Evolutionary conservation across 2,329 filamentous ascomycete genomes (phyloP), one percentile per base, ranked within the genome.

Genomic region (Fusarium fracticaudum): DNA sequence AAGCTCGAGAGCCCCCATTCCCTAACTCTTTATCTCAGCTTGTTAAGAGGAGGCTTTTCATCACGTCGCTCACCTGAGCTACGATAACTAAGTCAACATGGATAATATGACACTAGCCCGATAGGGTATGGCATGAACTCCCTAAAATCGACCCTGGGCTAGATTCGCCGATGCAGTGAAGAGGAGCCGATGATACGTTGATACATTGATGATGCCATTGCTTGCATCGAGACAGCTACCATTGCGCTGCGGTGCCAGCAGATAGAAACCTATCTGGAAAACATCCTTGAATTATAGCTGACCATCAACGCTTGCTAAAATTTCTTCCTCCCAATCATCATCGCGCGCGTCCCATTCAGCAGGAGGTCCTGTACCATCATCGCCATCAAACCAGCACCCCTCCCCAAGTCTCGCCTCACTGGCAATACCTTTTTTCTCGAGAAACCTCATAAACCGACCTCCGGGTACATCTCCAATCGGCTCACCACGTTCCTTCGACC

Each of bases 321-420:
- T 9, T 14, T 64, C 54, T n/a, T 60, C 26, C 17, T 24, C 54
- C n/a, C n/a, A 20, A 11, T 33, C 17, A 3, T 41, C 31, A 29
- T 41, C 11, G 15, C 5, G 8, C 6, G 6, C 7, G 5, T 60
- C 33, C 41, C 41, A 64, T 22, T 64, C 14, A 10, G 18, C 33
- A 10, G 14, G 13, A 5, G 24, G 8, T 44, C 26, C 29, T 6
- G 9, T 15, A 10, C 61, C 61, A n/a, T 35, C n/a, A 4, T n/a
- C 26, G 6, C 31, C 24, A 24, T 48, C 11, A 38, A 65, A 64
- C 38, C 38, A 31, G 6, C 10, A 38, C 6, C 58, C 38, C 1
- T 54, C 24, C 4, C 59, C 59, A 51, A 65, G 24, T 11, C 59
- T 53, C 11, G 62, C 58, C 11, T 64, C 59, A 18, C 62, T 45